Percentiles rank a stretch among this genome's conserved stretches.
Evolutionary conservation across 257 asterid genomes (phyloP).

Genomic region (Solanum appendiculatum): DNA sequence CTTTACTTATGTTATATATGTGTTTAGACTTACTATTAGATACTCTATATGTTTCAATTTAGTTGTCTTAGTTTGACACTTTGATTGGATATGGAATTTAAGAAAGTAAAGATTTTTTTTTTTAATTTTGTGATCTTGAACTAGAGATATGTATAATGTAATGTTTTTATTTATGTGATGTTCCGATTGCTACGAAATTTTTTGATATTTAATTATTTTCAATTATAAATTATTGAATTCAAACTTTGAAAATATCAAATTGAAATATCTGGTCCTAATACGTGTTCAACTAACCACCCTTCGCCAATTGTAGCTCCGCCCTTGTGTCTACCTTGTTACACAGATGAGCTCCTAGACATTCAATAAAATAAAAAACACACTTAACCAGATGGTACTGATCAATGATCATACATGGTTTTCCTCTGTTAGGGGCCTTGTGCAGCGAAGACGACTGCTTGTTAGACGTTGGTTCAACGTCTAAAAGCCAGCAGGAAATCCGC

Average conservation of each 20-base stretch:
- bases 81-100: accelerated
- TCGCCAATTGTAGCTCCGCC: neutral
- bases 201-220: too few relatives aligned
- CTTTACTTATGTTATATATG: too few relatives aligned
- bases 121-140: too few relatives aligned
- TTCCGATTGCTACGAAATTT: neutral
- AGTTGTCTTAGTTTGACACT: too few relatives aligned
- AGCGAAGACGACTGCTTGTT: neutral
- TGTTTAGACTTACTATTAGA: too few relatives aligned
- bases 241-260: too few relatives aligned
- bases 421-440: neutral
- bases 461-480: neutral
- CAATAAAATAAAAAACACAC: neutral
- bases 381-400: neutral
- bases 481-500: constrained; percentile 59
- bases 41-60: neutral
- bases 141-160: neutral
- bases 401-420: neutral
- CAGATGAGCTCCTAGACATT: neutral
- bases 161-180: neutral
- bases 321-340: neutral
- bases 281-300: neutral
- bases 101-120: too few relatives aligned
- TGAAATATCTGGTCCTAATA: neutral
- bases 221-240: too few relatives aligned